Evolutionary conservation across 2,329 filamentous ascomycete genomes (phyloP).

Genomic region (Aspergillus ustus): DNA sequence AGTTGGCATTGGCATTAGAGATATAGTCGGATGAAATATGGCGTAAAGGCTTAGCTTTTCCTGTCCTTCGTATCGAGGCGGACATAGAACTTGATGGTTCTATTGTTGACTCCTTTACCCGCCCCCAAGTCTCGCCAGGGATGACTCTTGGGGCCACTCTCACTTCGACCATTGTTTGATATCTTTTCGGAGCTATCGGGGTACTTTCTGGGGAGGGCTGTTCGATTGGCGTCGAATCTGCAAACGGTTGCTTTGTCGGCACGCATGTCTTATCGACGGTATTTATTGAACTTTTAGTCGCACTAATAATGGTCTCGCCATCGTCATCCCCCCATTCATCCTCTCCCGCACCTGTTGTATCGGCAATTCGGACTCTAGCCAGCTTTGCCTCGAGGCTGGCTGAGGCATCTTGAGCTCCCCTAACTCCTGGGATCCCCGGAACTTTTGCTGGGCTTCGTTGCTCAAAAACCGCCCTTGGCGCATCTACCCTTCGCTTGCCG

Average conservation of each 20-base stretch:
- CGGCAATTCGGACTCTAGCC: slow-evolving; percentile 32
- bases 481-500: slow-evolving; percentile 40
- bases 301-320: neutral
- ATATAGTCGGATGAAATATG: slow-evolving; percentile 40
- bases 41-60: slow-evolving; percentile 25
- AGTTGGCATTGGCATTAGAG: slow-evolving; percentile 37
- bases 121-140: neutral
- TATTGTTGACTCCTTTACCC: neutral
- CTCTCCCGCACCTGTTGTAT: slow-evolving; percentile 14
- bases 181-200: slow-evolving; percentile 14
- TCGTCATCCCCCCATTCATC: neutral
- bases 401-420: slow-evolving; percentile 21
- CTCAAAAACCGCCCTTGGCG: slow-evolving; percentile 42
- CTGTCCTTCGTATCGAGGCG: slow-evolving; percentile 18
- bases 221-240: slow-evolving; percentile 10
- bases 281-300: neutral
- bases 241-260: neutral
- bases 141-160: slow-evolving; percentile 23
- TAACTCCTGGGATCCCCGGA: slow-evolving; percentile 9
- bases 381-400: slow-evolving; percentile 33
- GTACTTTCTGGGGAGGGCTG: slow-evolving; percentile 2
- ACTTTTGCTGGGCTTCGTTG: slow-evolving; percentile 32
- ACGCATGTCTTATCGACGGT: slow-evolving; percentile 3
- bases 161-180: slow-evolving; percentile 37
- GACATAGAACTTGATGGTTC: slow-evolving; percentile 3